Conservation (phyloP, 768 basidiomycete genomes). For the Tulasnella sp. region DNA sequence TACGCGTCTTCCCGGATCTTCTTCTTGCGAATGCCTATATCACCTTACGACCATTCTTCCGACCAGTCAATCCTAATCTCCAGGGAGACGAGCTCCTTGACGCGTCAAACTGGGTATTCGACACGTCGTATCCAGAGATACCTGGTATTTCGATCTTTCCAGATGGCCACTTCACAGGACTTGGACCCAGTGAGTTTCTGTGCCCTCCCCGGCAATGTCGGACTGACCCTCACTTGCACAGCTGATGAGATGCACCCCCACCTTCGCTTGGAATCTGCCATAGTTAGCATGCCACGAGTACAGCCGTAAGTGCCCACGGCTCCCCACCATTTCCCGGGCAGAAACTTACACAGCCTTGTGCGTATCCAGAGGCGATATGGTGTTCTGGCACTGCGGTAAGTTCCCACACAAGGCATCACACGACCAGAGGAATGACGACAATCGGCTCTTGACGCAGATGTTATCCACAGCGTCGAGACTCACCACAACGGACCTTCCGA, state of each 20-base stretch:
- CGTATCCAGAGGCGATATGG: slow-evolving; percentile 43
- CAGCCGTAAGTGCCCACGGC: slow-evolving; percentile 30
- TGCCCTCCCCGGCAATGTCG: background rate
- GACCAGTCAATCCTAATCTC: slow-evolving; percentile 26
- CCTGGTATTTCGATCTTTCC: slow-evolving; percentile 5
- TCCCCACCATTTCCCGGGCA: background rate
- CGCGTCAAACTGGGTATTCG: slow-evolving; percentile 14
- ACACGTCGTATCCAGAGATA: slow-evolving; percentile 2
- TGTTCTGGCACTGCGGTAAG: slow-evolving; percentile 60
- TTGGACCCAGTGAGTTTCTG: background rate
- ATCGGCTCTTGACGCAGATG: slow-evolving; percentile 33
- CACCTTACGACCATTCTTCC: slow-evolving; percentile 68
- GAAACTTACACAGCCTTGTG: background rate
- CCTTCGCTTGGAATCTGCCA: slow-evolving; percentile 46
- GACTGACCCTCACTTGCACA: background rate
- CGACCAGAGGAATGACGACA: slow-evolving; percentile 19
- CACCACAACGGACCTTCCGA: slow-evolving; percentile 19
- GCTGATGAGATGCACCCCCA: slow-evolving; percentile 48
- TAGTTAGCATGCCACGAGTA: slow-evolving; percentile 56
- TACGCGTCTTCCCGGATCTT: slow-evolving; percentile 50
- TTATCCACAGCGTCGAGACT: slow-evolving; percentile 22
- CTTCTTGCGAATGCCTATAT: slow-evolving; percentile 55
- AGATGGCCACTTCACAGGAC: slow-evolving; percentile 2
- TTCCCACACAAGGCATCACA: background rate
- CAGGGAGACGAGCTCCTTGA: slow-evolving; percentile 5